Conservation (phyloP, 2,329 filamentous ascomycete species). For the Talaromyces pinophilus region DNA sequence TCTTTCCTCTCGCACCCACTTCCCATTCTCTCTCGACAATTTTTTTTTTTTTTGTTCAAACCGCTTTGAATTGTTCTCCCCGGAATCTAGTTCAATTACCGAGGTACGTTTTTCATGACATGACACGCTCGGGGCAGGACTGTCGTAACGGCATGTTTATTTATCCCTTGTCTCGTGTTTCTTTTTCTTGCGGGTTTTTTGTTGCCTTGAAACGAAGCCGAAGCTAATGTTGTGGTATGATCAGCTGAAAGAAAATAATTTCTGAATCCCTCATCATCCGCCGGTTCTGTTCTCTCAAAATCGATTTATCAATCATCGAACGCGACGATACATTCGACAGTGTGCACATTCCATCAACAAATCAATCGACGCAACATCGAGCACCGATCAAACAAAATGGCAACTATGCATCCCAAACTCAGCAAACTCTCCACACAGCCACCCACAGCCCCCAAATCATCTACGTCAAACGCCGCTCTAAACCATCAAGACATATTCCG, state of each 20-base stretch:
- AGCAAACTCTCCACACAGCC: neutral
- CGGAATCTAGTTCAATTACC: neutral
- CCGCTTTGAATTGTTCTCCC: neutral
- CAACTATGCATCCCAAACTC: conserved; percentile 13
- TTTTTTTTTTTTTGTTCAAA: neutral
- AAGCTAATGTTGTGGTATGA: neutral
- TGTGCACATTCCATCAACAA: neutral
- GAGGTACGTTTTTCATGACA: neutral
- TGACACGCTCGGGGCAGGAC: neutral
- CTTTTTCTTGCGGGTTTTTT: neutral
- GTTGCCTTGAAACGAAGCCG: neutral
- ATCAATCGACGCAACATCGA: neutral
- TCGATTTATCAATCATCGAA: neutral
- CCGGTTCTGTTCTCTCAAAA: neutral
- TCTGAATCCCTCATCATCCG: neutral
- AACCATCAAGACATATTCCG: conserved; percentile 41
- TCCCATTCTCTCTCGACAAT: neutral
- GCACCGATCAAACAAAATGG: neutral
- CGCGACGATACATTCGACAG: neutral
- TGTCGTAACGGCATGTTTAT: conserved; percentile 7
- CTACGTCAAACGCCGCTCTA: conserved; percentile 27
- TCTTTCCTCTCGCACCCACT: neutral
- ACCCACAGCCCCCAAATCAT: neutral
- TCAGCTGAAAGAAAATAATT: neutral
- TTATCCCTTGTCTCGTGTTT: conserved; percentile 7